Evolutionary conservation across 352 stramenopile genomes (phyloP), one percentile per base, ranked within the genome.

Genomic region (Phytopythium boreale): DNA sequence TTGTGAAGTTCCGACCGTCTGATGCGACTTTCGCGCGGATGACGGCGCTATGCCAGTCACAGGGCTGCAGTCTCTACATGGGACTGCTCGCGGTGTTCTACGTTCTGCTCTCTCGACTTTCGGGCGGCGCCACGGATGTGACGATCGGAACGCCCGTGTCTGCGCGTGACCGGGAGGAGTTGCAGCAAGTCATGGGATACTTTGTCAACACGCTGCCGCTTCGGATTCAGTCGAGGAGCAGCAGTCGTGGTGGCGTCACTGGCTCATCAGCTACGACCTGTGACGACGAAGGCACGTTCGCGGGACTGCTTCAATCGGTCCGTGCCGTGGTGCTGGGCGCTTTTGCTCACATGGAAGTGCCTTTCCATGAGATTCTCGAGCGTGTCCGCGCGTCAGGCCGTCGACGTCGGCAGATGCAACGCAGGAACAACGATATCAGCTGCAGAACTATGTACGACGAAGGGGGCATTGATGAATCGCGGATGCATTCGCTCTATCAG

Each of bases 201-300:
- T 89, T 87, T 41, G 76, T 89, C 11, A 87, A 83, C 37, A 87
- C 77, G 10, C 63, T 89, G 19, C 77, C 77, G 5, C 69, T 87
- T 12, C 76, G 80, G 5, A 70, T 87, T 57, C 68, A 65, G 12
- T 14, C 26, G 24, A 20, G 39, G 44, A 4, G 55, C 67, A 20
- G 26, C 52, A n/a, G 36, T 22, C 17, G 39, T 11, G 51, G 24
- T 2, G 55, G n/a, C 17, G 44, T 67, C 20, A 37, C 52, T 10
- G 15, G 24, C 12, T 1, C 46, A 20, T 8, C 26, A 17, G 5
- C 12, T 20, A 4, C 24, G 9, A 8, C 47, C 27, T 39, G 8
- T 39, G 17, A 8, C 24, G 27, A 39, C 7, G 4, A 22, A 22
- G 17, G 6, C 5, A 67, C 63, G 53, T 82, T 89, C 53, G 58